A percentile compares a stretch with the other conserved stretches of the same genome.
Evolutionary conservation across 768 basidiomycete species (phyloP).

Genomic region (Melanogaster broomeanus): DNA sequence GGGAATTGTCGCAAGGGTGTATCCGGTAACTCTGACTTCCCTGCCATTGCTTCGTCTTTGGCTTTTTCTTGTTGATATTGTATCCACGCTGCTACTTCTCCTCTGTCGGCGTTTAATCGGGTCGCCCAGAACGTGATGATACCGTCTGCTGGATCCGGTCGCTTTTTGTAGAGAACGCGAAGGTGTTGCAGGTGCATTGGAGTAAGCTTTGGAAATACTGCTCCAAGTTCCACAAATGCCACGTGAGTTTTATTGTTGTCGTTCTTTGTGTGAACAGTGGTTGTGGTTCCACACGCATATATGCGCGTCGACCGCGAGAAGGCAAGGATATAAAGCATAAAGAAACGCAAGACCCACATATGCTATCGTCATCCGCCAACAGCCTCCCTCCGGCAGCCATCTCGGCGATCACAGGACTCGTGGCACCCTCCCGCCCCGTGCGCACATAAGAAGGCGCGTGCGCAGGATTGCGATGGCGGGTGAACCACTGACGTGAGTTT

Average conservation of each 20-base stretch:
- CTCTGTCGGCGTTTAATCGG: slow-evolving; percentile 17
- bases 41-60: not conserved
- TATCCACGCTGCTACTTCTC: slow-evolving; percentile 26
- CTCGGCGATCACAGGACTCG: not conserved
- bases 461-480: slow-evolving; percentile 16
- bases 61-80: slow-evolving; percentile 30
- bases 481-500: slow-evolving; percentile 23
- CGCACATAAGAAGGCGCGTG: not conserved
- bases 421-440: not conserved
- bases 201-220: slow-evolving; percentile 31
- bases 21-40: slow-evolving; percentile 14
- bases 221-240: not conserved
- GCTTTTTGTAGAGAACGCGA: slow-evolving; percentile 16
- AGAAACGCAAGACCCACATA: slow-evolving; percentile 20
- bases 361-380: slow-evolving; percentile 23
- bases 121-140: slow-evolving; percentile 30
- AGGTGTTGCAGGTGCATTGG: slow-evolving; percentile 24
- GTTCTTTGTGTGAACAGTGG: too few relatives aligned
- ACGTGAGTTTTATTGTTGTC: not conserved
- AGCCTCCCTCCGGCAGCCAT: not conserved
- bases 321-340: not conserved
- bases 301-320: not conserved
- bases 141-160: slow-evolving; percentile 13
- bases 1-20: not conserved
- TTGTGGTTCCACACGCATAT: not conserved